Evolutionary conservation across 306 rosid species (phyloP).

Genomic region (Prunus persica): Prunus_persica_NCBIv2 NC_034012.1:7065501-7066000

Average conservation of each 20-base stretch:
- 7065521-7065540: neutral
- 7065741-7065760: neutral
- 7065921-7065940: neutral
- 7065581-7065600: neutral
- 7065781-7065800: neutral
- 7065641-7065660: neutral
- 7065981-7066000: neutral
- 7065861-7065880: neutral
- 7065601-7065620: neutral
- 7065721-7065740: neutral
- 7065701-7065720: neutral
- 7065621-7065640: neutral
- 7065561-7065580: neutral
- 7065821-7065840: neutral
- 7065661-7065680: neutral
- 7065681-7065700: neutral
- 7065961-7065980: neutral
- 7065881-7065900: neutral
- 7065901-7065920: neutral
- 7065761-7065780: neutral
- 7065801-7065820: neutral
- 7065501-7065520: neutral
- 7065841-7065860: neutral
- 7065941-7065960: neutral
- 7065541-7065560: neutral